These are phyloP conservation scores for Pleurotus djamor DNA, from an alignment of 768 basidiomycete species.

Conservation along the genomic window DNA sequence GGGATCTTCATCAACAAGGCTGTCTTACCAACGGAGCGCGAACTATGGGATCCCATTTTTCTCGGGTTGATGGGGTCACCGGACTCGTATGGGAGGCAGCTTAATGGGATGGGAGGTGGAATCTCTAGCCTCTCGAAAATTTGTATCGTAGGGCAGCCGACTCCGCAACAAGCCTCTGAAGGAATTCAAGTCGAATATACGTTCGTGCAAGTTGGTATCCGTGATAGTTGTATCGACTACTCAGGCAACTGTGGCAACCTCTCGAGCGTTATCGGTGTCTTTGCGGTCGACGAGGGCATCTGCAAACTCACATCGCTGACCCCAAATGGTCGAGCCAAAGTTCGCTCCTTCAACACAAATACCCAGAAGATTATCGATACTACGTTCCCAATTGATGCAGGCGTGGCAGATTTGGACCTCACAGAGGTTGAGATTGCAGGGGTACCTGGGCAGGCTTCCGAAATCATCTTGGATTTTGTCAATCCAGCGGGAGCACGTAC, in stretches of 20 bases:
- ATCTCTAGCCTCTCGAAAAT: conserved; percentile 75
- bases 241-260: conserved; percentile 79
- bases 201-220: conserved; percentile 63
- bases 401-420: conserved; percentile 41
- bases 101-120: conserved; percentile 84
- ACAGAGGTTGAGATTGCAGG: conserved; percentile 62
- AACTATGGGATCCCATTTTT: conserved; percentile 61
- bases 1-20: conserved; percentile 63
- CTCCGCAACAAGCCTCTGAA: conserved; percentile 31
- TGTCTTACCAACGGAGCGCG: conserved; percentile 47
- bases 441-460: conserved; percentile 63
- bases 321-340: conserved; percentile 30
- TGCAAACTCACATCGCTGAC: conserved; percentile 24
- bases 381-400: conserved; percentile 55
- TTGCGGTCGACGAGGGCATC: conserved; percentile 66
- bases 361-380: conserved; percentile 68
- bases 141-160: conserved; percentile 56
- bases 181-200: conserved; percentile 70
- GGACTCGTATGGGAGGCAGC: conserved; percentile 66
- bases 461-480: conserved; percentile 65
- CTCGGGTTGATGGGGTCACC: conserved; percentile 82
- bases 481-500: conserved; percentile 69
- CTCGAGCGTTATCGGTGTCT: conserved; percentile 70
- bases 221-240: conserved; percentile 59
- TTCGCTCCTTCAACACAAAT: conserved; percentile 70